Evolutionary conservation across 495 filamentous ascomycete species (phyloP).

Genomic region (Lepraria neglecta): DNA sequence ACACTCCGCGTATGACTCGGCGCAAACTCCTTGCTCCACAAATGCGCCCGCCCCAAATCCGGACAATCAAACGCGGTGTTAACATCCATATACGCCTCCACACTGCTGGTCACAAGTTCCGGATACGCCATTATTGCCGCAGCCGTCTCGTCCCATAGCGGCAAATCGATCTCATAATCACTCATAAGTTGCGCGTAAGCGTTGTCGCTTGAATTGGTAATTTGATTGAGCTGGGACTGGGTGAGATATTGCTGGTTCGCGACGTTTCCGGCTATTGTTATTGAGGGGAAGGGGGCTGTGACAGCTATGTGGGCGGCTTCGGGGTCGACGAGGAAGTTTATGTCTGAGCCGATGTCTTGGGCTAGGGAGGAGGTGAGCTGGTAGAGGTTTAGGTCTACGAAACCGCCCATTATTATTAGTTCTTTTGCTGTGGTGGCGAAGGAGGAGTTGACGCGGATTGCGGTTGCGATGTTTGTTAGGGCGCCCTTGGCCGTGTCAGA

Average conservation of each 20-base stretch:
- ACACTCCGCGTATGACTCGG: slow-evolving; percentile 31
- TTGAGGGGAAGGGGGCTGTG: slow-evolving; percentile 39
- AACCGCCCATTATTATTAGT: slow-evolving; percentile 40
- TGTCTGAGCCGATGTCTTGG: slow-evolving; percentile 35
- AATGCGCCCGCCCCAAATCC: slow-evolving; percentile 34
- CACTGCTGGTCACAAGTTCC: slow-evolving; percentile 30
- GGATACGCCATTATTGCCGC: slow-evolving; percentile 37
- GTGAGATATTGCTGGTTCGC: slow-evolving; percentile 36
- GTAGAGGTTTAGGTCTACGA: slow-evolving; percentile 39
- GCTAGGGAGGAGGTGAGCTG: slow-evolving; percentile 28
- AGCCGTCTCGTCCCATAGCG: slow-evolving; percentile 41
- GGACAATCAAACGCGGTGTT: slow-evolving; percentile 36
- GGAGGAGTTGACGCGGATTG: slow-evolving; percentile 33
- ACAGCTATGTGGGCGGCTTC: slow-evolving; percentile 40
- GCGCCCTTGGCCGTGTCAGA: slow-evolving; percentile 26
- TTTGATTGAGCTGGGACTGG: slow-evolving; percentile 29
- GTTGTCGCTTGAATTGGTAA: slow-evolving; percentile 27
- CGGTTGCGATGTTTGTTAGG: slow-evolving; percentile 40
- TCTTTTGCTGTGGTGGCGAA: slow-evolving; percentile 38
- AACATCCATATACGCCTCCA: slow-evolving; percentile 34
- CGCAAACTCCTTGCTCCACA: slow-evolving; percentile 34
- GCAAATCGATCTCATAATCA: slow-evolving; percentile 34
- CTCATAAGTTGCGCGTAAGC: slow-evolving; percentile 34
- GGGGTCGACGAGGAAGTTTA: slow-evolving; percentile 41
- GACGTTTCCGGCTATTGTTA: slow-evolving; percentile 38